Evolutionary conservation across 2,329 filamentous ascomycete species (phyloP), one percentile per base, ranked within the genome.

Genomic region (Diaporthe caulivora): DNA sequence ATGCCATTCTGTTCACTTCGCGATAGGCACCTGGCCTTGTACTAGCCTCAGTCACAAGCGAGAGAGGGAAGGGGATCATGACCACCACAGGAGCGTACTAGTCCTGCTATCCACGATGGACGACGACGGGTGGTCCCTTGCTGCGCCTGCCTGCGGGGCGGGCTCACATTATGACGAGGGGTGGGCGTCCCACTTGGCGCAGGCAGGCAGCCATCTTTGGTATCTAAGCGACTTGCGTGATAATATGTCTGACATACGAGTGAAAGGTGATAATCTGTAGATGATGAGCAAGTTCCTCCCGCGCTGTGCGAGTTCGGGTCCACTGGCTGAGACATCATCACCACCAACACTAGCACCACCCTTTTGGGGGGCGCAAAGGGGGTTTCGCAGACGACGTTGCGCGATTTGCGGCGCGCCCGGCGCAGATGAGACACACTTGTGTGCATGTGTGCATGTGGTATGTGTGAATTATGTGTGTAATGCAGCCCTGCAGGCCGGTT

Each of bases 401-500:
- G 70, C 70, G 49, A 72, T 67, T 54, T 67, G 70, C 62, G 62
- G 62, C 62, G 47, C 44, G 44, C n/a, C 62, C 57, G 24, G 34
- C 31, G 70, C 49, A 67, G 58, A 49, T 67, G 49, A 72, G 70
- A 72, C 70, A 72, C 70, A 67, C 47, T 47, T 67, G 62, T 53
- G 62, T 67, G 62, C 26, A 34, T 40, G 29, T 29, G 51, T 17
- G 8, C 10, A n/a, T 55, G 53, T 55, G n/a, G 53, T 34, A 29
- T 49, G 42, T 18, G 44, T 49, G 60, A 51, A 44, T 49, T 37
- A 13, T 40, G 15, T 37, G 60, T 65, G 44, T 51, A 51, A 67
- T 67, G 62, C 62, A 40, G 47, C 62, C 62, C 26, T 67, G 47
- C 31, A 40, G 44, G 21, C 34, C 21, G 26, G 15, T 26, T 31